Conservation (phyloP, 805 yeast species). For the Tetrapisispora pingtungensis region DNA sequence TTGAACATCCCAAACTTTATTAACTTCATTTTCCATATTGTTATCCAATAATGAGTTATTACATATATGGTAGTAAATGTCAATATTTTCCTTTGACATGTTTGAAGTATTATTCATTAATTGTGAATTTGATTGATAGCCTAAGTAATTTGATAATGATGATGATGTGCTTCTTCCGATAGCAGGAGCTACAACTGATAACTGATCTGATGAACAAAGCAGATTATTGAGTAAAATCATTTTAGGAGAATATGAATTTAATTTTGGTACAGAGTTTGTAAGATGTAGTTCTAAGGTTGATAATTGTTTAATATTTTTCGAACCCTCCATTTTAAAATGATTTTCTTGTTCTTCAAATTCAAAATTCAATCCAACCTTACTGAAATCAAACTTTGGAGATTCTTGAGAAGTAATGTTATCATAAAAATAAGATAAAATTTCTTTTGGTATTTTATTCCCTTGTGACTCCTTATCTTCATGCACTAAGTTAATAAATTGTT, state of each 20-base stretch:
- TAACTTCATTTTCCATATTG: conserved; percentile 8
- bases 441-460: conserved; percentile 29
- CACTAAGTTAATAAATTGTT: conserved; percentile 47
- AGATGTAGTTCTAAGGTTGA: conserved; percentile 1
- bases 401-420: conserved; percentile 58
- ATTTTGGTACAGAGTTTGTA: not conserved
- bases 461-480: conserved; percentile 25
- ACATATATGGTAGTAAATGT: conserved; percentile 20
- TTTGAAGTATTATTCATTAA: conserved; percentile 7
- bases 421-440: conserved; percentile 45
- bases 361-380: not conserved
- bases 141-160: conserved; percentile 8
- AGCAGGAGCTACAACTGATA: not conserved
- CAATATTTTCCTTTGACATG: conserved; percentile 17
- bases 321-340: not conserved
- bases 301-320: not conserved
- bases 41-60: conserved; percentile 10
- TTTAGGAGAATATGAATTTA: conserved; percentile 16
- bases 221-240: conserved; percentile 8
- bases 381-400: conserved; percentile 31
- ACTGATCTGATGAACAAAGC: conserved; percentile 4
- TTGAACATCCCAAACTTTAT: conserved; percentile 7
- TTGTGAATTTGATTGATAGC: conserved; percentile 16
- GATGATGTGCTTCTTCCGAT: conserved; percentile 14
- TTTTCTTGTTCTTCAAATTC: not conserved